Percentiles rank a stretch among this genome's conserved stretches.
Conservation (phyloP, 78 protist genomes). For the Dictyostelium brefeldianum region DNA sequence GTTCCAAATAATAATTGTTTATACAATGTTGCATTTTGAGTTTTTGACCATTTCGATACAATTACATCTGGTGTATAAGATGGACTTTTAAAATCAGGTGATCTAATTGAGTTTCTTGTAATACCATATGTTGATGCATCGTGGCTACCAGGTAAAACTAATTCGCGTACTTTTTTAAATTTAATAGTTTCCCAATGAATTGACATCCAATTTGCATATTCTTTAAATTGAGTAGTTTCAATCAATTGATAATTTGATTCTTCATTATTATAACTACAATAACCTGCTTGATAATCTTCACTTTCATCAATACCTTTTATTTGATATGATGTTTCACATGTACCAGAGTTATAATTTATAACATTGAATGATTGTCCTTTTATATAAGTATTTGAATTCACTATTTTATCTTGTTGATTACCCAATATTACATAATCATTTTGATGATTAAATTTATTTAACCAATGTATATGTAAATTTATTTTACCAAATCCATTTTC, state of each 20-base stretch:
- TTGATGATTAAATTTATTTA: neutral
- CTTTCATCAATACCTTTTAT: neutral
- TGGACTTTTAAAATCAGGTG: conserved; percentile 12
- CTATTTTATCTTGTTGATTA: neutral
- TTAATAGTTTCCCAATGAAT: conserved; percentile 22
- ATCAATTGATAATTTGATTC: neutral
- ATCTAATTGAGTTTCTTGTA: neutral
- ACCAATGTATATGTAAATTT: neutral
- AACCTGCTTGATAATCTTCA: neutral
- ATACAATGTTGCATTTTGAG: conserved; percentile 15
- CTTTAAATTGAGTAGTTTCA: neutral
- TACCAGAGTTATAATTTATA: neutral
- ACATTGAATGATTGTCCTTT: neutral
- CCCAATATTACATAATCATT: neutral
- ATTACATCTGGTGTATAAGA: neutral
- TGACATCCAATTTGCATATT: conserved; percentile 18
- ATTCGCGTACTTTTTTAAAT: neutral
- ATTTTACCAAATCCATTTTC: neutral
- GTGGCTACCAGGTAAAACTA: conserved; percentile 4
- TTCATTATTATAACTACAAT: neutral
- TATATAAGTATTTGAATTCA: neutral
- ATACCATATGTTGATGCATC: conserved; percentile 22
- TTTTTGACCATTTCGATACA: conserved; percentile 15
- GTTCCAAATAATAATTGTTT: conserved; percentile 10
- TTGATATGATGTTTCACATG: neutral